Evolutionary conservation across 768 basidiomycete genomes (phyloP).

Genomic region (Tylopilus plumbeoviolaceoides): DNA sequence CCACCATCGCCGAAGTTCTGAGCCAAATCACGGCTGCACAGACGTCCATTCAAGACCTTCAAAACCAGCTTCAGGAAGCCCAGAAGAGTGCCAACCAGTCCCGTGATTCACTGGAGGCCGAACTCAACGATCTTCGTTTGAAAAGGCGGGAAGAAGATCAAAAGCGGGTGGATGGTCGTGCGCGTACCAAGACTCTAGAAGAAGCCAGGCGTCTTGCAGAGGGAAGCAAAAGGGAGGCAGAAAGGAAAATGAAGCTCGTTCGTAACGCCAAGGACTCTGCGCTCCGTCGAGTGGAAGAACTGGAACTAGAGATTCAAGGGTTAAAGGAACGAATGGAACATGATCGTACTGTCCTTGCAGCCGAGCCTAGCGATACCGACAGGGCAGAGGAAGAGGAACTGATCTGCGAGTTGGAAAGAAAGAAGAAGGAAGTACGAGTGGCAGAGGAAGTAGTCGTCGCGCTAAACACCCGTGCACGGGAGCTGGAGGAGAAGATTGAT

Average conservation of each 20-base stretch:
- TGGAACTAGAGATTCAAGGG: slow-evolving; percentile 58
- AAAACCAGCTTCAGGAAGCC: slow-evolving; percentile 62
- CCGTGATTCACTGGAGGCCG: slow-evolving; percentile 61
- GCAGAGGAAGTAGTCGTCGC: slow-evolving; percentile 65
- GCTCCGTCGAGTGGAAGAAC: slow-evolving; percentile 48
- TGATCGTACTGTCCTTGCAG: slow-evolving; percentile 50
- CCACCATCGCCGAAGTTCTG: slow-evolving; percentile 69
- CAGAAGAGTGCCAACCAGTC: slow-evolving; percentile 53
- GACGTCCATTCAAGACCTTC: slow-evolving; percentile 61
- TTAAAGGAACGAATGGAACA: slow-evolving; percentile 51
- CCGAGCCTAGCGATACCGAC: slow-evolving; percentile 42
- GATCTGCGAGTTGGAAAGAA: slow-evolving; percentile 46
- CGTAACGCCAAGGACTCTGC: slow-evolving; percentile 62
- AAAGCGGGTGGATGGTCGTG: slow-evolving; percentile 70
- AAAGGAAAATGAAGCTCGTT: slow-evolving; percentile 78
- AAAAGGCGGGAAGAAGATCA: slow-evolving; percentile 82
- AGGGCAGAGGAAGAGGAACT: slow-evolving; percentile 43
- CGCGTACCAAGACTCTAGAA: slow-evolving; percentile 81
- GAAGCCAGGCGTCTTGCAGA: slow-evolving; percentile 86
- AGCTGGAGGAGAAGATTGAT: slow-evolving; percentile 68
- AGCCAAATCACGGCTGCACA: slow-evolving; percentile 67
- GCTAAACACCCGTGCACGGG: slow-evolving; percentile 62
- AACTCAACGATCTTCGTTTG: slow-evolving; percentile 69
- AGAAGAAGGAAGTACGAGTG: slow-evolving; percentile 50
- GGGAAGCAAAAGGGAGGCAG: slow-evolving; percentile 73